Base-by-base conservation (phyloP, 495 filamentous ascomycete genomes). In the Glarea lozoyensis region DNA sequence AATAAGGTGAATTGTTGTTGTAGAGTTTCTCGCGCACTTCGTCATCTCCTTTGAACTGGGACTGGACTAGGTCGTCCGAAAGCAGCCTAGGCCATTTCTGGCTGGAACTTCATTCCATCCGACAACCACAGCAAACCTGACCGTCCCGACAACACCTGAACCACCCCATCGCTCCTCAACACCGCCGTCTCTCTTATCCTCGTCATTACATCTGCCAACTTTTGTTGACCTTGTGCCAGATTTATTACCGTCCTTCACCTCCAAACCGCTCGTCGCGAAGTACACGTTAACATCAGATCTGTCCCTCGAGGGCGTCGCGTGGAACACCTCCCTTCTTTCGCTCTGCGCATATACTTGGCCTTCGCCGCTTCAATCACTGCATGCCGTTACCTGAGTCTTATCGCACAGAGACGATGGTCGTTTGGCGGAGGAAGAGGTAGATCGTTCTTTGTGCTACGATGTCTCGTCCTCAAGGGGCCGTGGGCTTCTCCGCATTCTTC, bases 401-500 rank as follows among this genome's bases (percentile, higher is more conserved):
- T 59, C 42, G 49, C 59, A 57, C 56, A 58, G 67, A 68, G 63
- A 76, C 69, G 70, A 70, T 69, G 70, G 66, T 68, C 58, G 68
- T 64, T 65, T 63, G 62, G 59, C 59, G 66, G 63, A 54, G 62
- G 63, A 46, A 57, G 63, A 61, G 66, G 61, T 66, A 64, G 64
- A 57, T 56, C 56, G 57, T 58, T 53, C 49, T 61, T 39, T 53
- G 48, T 42, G 36, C 32, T 61, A 69, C 64, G 60, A 87, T 86
- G 84, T 84, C 86, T 75, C 83, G 82, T 69, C 78, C 82, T 55
- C 72, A 79, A 41, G 69, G 63, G 54, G 82, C 84, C 69, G n/a
- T n/a, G n/a, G 79, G 84, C 60, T 92, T 86, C 76, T 84, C 84
- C 60, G 79, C 88, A 63, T 93, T 88, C 72, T 94, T 93, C 61